phyloP scores from a whole-genome alignment of 1,284 basidiomycete genomes.

The Pyrrhoderma noxium region DNA sequence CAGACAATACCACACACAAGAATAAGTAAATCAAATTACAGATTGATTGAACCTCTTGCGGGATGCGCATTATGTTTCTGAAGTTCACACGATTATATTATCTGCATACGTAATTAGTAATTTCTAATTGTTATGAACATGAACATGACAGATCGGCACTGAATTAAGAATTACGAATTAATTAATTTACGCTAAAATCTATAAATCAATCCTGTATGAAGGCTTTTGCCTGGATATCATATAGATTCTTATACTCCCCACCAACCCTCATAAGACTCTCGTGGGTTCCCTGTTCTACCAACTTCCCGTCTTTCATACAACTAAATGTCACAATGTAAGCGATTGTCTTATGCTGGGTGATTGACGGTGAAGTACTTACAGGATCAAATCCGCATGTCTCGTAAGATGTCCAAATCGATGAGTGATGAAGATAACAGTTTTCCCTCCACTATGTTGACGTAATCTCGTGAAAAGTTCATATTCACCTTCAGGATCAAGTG shows the following conservation, averaged over 20 bases:
- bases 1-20: too few relatives aligned
- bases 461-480: constrained; percentile 29
- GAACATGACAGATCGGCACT: too few relatives aligned
- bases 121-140: too few relatives aligned
- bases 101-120: too few relatives aligned
- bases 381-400: constrained; percentile 33
- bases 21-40: too few relatives aligned
- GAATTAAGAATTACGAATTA: too few relatives aligned
- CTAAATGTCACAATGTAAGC: background rate
- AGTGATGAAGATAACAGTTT: constrained; percentile 34
- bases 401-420: constrained; percentile 32
- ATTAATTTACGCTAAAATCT: background rate
- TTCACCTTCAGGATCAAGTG: constrained; percentile 33
- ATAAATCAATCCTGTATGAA: background rate
- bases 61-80: too few relatives aligned
- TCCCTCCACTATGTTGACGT: constrained; percentile 24
- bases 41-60: too few relatives aligned
- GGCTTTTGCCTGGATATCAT: constrained; percentile 12
- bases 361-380: constrained; percentile 29
- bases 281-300: constrained; percentile 14
- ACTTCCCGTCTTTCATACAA: background rate
- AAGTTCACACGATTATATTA: too few relatives aligned
- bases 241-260: constrained; percentile 12
- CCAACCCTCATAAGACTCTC: constrained; percentile 1
- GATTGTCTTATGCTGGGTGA: too few relatives aligned